phyloP scores from a whole-genome alignment of 306 rosid genomes.

The Corylus avellana region DNA sequence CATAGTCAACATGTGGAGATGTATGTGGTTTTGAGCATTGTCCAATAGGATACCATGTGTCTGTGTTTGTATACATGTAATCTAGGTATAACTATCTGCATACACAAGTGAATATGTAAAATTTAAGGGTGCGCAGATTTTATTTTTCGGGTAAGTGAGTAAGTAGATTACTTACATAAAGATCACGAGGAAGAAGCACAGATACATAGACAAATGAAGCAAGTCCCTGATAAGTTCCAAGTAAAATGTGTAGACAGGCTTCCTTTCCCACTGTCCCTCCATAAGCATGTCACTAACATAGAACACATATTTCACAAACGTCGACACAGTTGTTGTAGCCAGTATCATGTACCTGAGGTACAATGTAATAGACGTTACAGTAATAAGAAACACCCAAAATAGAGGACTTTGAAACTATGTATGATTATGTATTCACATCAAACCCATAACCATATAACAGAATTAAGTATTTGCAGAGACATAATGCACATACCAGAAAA shows the following conservation, averaged over 20 bases:
- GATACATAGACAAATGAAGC: conserved; percentile 92
- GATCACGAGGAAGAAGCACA: conserved; percentile 93
- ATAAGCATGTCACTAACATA: conserved; percentile 89
- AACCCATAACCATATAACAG: not conserved
- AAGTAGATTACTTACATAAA: conserved; percentile 73
- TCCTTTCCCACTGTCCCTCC: conserved; percentile 99
- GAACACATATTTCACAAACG: conserved; percentile 86
- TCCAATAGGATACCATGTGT: not conserved
- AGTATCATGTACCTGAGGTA: conserved; percentile 94
- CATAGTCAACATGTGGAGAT: not conserved
- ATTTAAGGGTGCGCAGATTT: not conserved
- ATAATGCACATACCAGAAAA: not conserved
- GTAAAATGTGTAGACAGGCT: conserved; percentile 94
- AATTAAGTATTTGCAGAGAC: not conserved
- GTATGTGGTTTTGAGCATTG: not conserved
- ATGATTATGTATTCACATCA: no score
- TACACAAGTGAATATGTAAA: not conserved
- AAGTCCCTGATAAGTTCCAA: conserved; percentile 94
- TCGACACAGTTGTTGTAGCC: conserved; percentile 89
- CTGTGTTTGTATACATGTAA: not conserved
- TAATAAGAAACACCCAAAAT: conserved; percentile 8
- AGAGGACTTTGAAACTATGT: conserved; percentile 22
- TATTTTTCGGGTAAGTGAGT: not conserved
- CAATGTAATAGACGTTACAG: conserved; percentile 26
- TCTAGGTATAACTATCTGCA: not conserved